A percentile compares a stretch with the other conserved stretches of the same genome.
phyloP scores from a whole-genome alignment of 2,329 filamentous ascomycete species.

The Colletotrichum sp. region DNA sequence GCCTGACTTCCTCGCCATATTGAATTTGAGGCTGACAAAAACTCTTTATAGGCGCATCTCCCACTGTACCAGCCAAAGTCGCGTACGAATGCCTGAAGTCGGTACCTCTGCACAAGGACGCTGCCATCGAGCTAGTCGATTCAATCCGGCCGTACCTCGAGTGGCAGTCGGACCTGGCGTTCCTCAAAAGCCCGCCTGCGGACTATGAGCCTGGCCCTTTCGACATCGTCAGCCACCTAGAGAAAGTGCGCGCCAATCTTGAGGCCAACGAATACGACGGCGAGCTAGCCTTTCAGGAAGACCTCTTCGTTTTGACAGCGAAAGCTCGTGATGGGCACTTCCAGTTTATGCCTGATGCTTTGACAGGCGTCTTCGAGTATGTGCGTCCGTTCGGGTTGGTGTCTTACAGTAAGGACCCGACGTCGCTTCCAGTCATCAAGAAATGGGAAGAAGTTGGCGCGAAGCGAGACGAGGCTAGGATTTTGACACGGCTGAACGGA shows the following conservation, averaged over 20 bases:
- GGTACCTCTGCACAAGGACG: slow-evolving; percentile 38
- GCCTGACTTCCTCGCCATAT: background rate
- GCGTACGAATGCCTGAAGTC: slow-evolving; percentile 41
- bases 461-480: slow-evolving; percentile 24
- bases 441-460: slow-evolving; percentile 42
- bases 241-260: slow-evolving; percentile 33
- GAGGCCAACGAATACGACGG: slow-evolving; percentile 36
- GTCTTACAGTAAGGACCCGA: slow-evolving; percentile 37
- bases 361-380: slow-evolving; percentile 41
- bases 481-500: slow-evolving; percentile 28
- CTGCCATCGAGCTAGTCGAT: slow-evolving; percentile 36
- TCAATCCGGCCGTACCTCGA: slow-evolving; percentile 44
- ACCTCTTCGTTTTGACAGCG: slow-evolving; percentile 42
- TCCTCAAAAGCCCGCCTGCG: slow-evolving; percentile 54
- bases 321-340: slow-evolving; percentile 46
- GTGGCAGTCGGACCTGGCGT: slow-evolving; percentile 52
- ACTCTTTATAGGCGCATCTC: slow-evolving; percentile 12
- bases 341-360: slow-evolving; percentile 42
- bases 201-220: slow-evolving; percentile 50
- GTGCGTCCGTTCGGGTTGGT: slow-evolving; percentile 42
- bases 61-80: slow-evolving; percentile 35
- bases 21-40: background rate
- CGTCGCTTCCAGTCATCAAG: slow-evolving; percentile 48
- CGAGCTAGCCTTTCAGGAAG: slow-evolving; percentile 45
- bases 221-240: slow-evolving; percentile 39